Conservation (phyloP, 768 basidiomycete genomes). For the Chalciporus pseudorubinellus region DNA sequence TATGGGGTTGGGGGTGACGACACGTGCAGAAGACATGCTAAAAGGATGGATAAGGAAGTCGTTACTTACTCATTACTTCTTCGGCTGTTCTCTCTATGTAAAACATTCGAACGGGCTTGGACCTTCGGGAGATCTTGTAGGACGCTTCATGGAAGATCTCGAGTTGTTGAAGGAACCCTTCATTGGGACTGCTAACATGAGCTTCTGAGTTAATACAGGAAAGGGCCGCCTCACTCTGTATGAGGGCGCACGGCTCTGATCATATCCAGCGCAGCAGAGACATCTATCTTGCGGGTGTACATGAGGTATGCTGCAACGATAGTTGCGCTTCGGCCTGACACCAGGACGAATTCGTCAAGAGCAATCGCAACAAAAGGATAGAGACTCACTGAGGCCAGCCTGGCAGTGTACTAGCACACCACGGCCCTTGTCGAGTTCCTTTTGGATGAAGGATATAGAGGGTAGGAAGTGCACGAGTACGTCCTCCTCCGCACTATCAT, state of each 20-base stretch:
- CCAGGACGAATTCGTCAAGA: slow-evolving; percentile 2
- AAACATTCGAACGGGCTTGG: slow-evolving; percentile 75
- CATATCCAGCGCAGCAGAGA: slow-evolving; percentile 61
- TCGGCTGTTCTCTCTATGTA: slow-evolving; percentile 76
- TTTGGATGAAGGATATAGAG: slow-evolving; percentile 79
- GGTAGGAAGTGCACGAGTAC: slow-evolving; percentile 75
- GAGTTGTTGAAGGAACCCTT: slow-evolving; percentile 78
- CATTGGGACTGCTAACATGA: slow-evolving; percentile 65
- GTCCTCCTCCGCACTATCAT: slow-evolving; percentile 74
- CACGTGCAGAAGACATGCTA: not conserved
- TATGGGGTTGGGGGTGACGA: not conserved
- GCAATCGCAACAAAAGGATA: not conserved
- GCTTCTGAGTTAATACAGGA: not conserved
- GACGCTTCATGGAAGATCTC: slow-evolving; percentile 73
- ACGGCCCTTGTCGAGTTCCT: slow-evolving; percentile 68
- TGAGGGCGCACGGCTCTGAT: slow-evolving; percentile 65
- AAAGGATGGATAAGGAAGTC: not conserved
- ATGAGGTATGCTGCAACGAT: slow-evolving; percentile 89
- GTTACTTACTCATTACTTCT: slow-evolving; percentile 72
- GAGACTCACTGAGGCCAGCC: slow-evolving; percentile 76
- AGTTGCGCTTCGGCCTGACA: slow-evolving; percentile 74
- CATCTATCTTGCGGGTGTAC: slow-evolving; percentile 60
- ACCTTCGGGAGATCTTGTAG: slow-evolving; percentile 61
- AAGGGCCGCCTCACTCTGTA: slow-evolving; percentile 55
- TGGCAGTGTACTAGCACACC: slow-evolving; percentile 90